Conservation (phyloP, 148 eudicot species). For the Polygonum aviculare region DNA sequence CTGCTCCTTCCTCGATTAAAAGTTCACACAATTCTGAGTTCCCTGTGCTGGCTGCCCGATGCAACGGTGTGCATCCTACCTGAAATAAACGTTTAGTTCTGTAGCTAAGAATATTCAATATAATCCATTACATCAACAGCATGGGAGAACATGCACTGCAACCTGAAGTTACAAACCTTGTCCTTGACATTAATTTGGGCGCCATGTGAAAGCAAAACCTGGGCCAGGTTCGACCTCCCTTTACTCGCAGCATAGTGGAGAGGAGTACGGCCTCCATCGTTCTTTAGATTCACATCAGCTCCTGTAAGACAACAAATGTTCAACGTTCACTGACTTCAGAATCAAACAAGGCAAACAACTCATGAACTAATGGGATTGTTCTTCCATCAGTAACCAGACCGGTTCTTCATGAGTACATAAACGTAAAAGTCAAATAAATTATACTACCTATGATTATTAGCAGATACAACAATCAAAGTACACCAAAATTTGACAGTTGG, state of each 20-base stretch:
- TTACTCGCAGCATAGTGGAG: constrained; percentile 99
- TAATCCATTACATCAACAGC: constrained; percentile 1
- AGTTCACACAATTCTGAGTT: constrained; percentile 70
- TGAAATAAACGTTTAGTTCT: constrained; percentile 20
- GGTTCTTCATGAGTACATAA: background rate
- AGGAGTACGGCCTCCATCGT: constrained; percentile 90
- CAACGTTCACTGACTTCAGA: background rate
- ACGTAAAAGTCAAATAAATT: background rate
- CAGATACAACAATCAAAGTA: background rate
- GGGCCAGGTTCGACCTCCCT: constrained; percentile 77
- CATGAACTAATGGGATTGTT: background rate
- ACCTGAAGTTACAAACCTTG: constrained; percentile 42
- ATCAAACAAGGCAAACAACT: background rate
- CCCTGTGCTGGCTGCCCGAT: constrained; percentile 96
- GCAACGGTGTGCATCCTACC: constrained; percentile 98
- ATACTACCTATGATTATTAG: background rate
- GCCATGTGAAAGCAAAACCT: constrained; percentile 57
- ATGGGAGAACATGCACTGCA: background rate
- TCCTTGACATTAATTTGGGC: constrained; percentile 78
- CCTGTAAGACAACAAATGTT: constrained; percentile 33
- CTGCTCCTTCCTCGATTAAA: constrained; percentile 95
- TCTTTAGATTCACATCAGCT: constrained; percentile 83
- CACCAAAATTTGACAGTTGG: background rate
- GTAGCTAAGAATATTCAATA: background rate
- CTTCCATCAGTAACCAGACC: background rate